phyloP scores from a whole-genome alignment of 345 rosid species.

The Salix exigua region DNA sequence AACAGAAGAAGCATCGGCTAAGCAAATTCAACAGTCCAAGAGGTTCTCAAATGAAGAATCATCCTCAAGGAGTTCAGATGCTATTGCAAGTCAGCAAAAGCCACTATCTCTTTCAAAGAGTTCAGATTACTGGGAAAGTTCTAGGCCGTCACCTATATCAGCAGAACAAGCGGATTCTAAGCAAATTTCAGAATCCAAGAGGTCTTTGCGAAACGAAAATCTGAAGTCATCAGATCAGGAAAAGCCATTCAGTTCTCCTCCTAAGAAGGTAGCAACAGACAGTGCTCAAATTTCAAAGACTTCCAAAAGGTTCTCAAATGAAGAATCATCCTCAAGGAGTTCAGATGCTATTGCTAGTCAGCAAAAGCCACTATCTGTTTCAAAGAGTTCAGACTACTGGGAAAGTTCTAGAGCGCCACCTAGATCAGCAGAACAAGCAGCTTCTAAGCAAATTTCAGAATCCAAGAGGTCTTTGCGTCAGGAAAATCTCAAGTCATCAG shows the following conservation, averaged over 20 bases:
- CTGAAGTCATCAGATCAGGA: constrained; percentile 26
- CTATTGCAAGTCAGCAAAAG: constrained; percentile 13
- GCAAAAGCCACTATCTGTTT: constrained; percentile 1
- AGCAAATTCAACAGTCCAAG: background rate
- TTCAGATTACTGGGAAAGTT: constrained; percentile 14
- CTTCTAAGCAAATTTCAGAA: constrained; percentile 11
- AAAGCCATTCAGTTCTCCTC: constrained; percentile 25
- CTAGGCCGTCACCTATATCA: constrained; percentile 12
- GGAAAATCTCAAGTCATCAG: constrained; percentile 22
- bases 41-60: constrained; percentile 1
- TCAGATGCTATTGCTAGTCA: constrained; percentile 12
- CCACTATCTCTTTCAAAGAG: constrained; percentile 1
- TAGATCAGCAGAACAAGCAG: constrained; percentile 16
- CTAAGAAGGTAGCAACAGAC: constrained; percentile 27
- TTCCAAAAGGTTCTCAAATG: background rate
- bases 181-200: constrained; percentile 17
- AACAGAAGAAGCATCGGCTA: constrained; percentile 23
- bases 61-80: constrained; percentile 16
- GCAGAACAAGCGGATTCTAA: constrained; percentile 12
- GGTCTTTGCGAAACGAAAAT: constrained; percentile 16
- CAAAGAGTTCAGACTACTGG: constrained; percentile 15
- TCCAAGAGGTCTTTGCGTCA: constrained; percentile 19
- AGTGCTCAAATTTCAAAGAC: constrained; percentile 15
- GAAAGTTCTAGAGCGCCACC: constrained; percentile 9
- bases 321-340: constrained; percentile 17